Conservation (phyloP, 2,329 filamentous ascomycete genomes). For the Aspergillus sergii region DNA sequence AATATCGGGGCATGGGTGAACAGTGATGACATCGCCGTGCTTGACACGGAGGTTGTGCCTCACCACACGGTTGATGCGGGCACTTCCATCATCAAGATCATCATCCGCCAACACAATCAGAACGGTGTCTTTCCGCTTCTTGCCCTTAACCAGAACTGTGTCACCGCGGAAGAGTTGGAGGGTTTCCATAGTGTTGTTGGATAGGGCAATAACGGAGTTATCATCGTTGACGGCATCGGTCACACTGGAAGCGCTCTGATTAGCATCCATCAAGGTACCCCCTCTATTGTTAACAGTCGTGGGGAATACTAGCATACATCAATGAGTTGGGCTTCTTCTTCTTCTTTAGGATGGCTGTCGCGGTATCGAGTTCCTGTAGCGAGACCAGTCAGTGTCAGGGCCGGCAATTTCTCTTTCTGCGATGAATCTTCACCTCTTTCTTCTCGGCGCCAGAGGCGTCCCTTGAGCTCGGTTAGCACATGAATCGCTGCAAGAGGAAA, state of each 20-base stretch:
- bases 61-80: constrained; percentile 96
- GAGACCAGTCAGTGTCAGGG: constrained; percentile 22
- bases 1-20: constrained; percentile 97
- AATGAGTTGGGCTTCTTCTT: constrained; percentile 99
- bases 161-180: constrained; percentile 98
- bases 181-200: constrained; percentile 98
- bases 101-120: constrained; percentile 97
- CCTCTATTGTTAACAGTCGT: constrained; percentile 6
- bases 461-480: constrained; percentile 58
- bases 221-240: constrained; percentile 99
- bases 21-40: constrained; percentile 96
- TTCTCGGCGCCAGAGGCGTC: constrained; percentile 86
- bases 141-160: constrained; percentile 96
- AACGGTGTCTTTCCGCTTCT: constrained; percentile 99
- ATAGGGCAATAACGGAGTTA: constrained; percentile 98
- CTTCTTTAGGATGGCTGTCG: constrained; percentile 98
- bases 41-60: constrained; percentile 98
- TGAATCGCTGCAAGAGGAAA: constrained; percentile 16
- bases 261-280: constrained; percentile 21
- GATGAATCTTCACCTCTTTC: constrained; percentile 65
- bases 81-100: constrained; percentile 95
- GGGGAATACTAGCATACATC: constrained; percentile 66
- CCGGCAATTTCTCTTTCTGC: constrained; percentile 41
- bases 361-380: constrained; percentile 77
- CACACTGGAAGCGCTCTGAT: constrained; percentile 62